These are phyloP conservation scores for Lophiostoma macrostomum DNA, from an alignment of 495 filamentous ascomycete species.

Conservation along the genomic window DNA sequence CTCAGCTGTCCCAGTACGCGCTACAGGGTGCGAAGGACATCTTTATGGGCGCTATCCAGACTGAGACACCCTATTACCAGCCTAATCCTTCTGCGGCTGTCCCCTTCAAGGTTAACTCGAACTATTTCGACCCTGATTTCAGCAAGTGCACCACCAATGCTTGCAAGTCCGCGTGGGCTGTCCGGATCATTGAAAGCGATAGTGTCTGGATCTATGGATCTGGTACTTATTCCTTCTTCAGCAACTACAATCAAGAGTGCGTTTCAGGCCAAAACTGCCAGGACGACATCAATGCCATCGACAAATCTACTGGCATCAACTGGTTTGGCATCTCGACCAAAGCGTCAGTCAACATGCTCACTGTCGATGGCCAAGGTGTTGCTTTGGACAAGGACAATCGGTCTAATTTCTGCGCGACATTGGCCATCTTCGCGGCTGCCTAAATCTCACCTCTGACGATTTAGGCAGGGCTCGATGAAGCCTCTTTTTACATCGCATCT, in stretches of 20 bases:
- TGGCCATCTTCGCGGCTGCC: constrained; percentile 30
- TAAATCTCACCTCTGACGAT: not conserved
- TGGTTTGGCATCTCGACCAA: constrained; percentile 84
- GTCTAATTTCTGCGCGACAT: constrained; percentile 40
- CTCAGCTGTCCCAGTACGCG: constrained; percentile 79
- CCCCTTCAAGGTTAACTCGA: constrained; percentile 37
- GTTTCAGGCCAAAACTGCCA: constrained; percentile 75
- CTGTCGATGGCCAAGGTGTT: constrained; percentile 45
- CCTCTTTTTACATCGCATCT: no score
- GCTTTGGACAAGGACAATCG: constrained; percentile 38
- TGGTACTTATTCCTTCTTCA: constrained; percentile 55
- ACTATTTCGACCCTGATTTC: constrained; percentile 43
- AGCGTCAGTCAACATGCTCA: constrained; percentile 83
- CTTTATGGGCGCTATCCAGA: constrained; percentile 74
- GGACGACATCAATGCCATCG: constrained; percentile 79
- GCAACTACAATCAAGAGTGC: constrained; percentile 67
- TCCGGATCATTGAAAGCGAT: constrained; percentile 43
- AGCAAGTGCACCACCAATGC: constrained; percentile 35
- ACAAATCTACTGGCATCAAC: constrained; percentile 60
- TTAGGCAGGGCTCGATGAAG: constrained; percentile 2
- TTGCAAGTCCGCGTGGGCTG: constrained; percentile 54
- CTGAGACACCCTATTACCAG: constrained; percentile 64
- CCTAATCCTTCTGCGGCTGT: constrained; percentile 36
- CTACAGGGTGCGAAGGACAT: constrained; percentile 65
- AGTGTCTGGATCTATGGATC: constrained; percentile 39